Conservation (phyloP, 352 stramenopile genomes). For the Phytophthora pinifolia region DNA sequence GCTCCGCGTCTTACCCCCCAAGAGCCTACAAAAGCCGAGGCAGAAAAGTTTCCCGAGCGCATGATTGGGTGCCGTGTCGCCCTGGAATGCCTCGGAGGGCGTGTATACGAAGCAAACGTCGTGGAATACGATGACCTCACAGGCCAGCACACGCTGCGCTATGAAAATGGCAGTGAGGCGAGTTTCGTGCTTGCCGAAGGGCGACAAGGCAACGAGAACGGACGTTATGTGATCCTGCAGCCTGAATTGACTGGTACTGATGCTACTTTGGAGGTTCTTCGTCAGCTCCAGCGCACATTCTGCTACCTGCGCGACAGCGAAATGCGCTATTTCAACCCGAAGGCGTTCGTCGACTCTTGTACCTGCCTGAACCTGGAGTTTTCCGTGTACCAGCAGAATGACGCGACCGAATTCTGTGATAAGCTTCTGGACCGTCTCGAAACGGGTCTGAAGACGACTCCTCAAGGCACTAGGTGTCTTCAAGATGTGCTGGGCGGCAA, state of each 20-base stretch:
- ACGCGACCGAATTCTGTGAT: constrained; percentile 99
- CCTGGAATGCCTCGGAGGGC: constrained; percentile 93
- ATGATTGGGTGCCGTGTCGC: constrained; percentile 84
- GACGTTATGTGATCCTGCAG: constrained; percentile 89
- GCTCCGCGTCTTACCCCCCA: constrained; percentile 44
- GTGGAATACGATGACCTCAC: constrained; percentile 84
- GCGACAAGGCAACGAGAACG: constrained; percentile 95
- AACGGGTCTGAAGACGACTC: constrained; percentile 92
- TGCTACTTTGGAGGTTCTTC: constrained; percentile 86
- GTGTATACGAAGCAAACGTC: constrained; percentile 93
- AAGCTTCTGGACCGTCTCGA: constrained; percentile 99
- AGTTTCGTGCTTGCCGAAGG: constrained; percentile 92
- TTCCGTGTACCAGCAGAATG: constrained; percentile 99
- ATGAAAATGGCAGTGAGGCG: constrained; percentile 88
- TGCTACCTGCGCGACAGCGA: constrained; percentile 85
- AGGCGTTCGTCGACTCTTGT: constrained; percentile 89
- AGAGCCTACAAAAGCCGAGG: constrained; percentile 88
- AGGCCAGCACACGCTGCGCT: constrained; percentile 77
- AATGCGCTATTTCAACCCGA: constrained; percentile 85
- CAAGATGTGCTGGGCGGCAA: constrained; percentile 78
- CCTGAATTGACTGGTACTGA: constrained; percentile 75
- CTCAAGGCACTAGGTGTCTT: constrained; percentile 77
- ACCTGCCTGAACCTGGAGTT: constrained; percentile 91
- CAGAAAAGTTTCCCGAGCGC: constrained; percentile 76
- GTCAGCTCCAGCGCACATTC: constrained; percentile 90